Base-by-base conservation (phyloP, 495 filamentous ascomycete species). In the Chaetomidium leptoderma region DNA sequence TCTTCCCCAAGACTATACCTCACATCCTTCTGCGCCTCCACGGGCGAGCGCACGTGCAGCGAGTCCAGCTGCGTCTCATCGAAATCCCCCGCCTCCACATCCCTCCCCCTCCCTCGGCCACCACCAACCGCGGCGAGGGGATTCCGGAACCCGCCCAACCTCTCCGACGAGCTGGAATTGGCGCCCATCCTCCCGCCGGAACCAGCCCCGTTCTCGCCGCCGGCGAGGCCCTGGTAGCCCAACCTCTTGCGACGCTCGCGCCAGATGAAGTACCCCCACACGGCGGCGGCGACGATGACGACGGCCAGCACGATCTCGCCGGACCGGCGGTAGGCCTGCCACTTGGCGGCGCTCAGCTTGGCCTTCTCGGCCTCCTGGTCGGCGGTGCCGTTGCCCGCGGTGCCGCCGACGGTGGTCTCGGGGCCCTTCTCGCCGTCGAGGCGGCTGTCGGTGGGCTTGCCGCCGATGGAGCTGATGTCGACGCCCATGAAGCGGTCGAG, bases 401-500 rank as follows among this genome's bases (percentile, higher is more conserved):
- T 67, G 27, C 87, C 90, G 39, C 93, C 92, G 21, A 97, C 92
- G 14, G 87, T 88, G 2, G 89, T 92, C 63, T 92, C 83, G 27
- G 84, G 82, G 4, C 86, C 86, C 63, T 95, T 93, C 69, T 96
- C 90, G 17, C 93, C 93, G 64, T 96, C 92, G 58, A 98, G 89
- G 44, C 85, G 81, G 14, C 85, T 90, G 69, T 97, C 90, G 0
- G 90, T 81, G 0, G 93, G 93, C 39, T 71, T 69, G 37, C 92
- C 92, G 56, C 93, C 93, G 55, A 97, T 96, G 68, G 83, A 87
- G 60, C 81, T 86, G 59, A 97, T 96, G 67, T 98, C 90, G 23
- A 98, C 91, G 32, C 84, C 84, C 78, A 96, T 90, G 72, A 97
- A 97, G 17, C 93, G 87, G 70, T 97, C 93, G 10, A 97, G 84